Evolutionary conservation across 2,329 filamentous ascomycete genomes (phyloP).

Genomic region (Fusarium sp.): DNA sequence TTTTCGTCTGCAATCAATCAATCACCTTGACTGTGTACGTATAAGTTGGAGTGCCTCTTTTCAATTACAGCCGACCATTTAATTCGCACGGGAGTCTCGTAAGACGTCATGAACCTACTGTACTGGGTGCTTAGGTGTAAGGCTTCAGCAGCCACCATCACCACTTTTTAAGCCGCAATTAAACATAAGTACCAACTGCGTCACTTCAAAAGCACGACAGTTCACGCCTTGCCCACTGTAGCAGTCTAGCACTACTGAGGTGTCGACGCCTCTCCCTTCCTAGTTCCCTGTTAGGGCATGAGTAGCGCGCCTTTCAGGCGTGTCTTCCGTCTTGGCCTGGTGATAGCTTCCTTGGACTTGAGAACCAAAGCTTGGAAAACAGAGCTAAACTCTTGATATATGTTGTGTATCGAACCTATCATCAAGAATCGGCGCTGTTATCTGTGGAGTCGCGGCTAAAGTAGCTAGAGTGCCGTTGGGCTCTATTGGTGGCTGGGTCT

Average conservation of each 20-base stretch:
- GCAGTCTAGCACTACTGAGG: slow-evolving; percentile 16
- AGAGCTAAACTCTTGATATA: slow-evolving; percentile 18
- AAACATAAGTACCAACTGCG: slow-evolving; percentile 11
- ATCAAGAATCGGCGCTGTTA: slow-evolving; percentile 22
- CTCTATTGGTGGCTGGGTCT: not conserved
- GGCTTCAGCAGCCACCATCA: not conserved
- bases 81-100: not conserved
- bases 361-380: slow-evolving; percentile 14
- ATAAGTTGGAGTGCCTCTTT: not conserved
- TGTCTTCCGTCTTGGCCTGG: slow-evolving; percentile 15
- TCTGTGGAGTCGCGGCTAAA: slow-evolving; percentile 4
- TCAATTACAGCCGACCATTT: not conserved
- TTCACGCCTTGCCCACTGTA: slow-evolving; percentile 11
- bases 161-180: not conserved
- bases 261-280: slow-evolving; percentile 34
- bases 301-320: slow-evolving; percentile 1
- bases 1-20: not conserved
- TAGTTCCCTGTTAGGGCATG: slow-evolving; percentile 24
- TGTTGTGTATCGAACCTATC: slow-evolving; percentile 14
- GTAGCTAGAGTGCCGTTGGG: not conserved
- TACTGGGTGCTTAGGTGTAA: slow-evolving; percentile 8
- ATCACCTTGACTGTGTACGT: not conserved
- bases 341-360: slow-evolving; percentile 19
- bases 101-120: not conserved
- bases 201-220: slow-evolving; percentile 24